Base-by-base conservation (phyloP, 495 filamentous ascomycete genomes). In the Xanthoparmelia taractica region DNA sequence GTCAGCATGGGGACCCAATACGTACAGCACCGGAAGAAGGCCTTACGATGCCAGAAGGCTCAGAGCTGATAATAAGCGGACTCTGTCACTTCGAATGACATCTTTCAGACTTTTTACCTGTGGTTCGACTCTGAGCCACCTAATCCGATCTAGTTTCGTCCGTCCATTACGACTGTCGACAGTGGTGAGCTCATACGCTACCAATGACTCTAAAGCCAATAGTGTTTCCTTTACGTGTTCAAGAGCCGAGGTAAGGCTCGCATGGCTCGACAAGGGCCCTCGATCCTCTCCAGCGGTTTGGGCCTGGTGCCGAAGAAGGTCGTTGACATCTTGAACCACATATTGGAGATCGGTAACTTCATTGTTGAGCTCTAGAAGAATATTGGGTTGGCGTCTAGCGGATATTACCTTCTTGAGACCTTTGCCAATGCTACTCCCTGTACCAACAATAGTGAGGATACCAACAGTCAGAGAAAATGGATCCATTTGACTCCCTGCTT, bases 101-200 rank as follows among this genome's bases (percentile, higher is more conserved):
- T 65, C 58, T 40, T 33, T 65, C 7, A 65, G 20, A 2, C 25
- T 56, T 37, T 40, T 25, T 13, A 60, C 43, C 12, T 48, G 17
- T 27, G n/a, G 3, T 29, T 61, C 58, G 20, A 34, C 20, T 36
- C 52, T 37, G 8, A 65, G 31, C 61, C 61, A 67, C 29, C 18
- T 23, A 10, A 41, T 64, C 29, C 59, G 41, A 47, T 67, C 52
- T 7, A 67, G 31, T 40, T 52, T 57, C 11, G 52, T 23, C 5
- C 33, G 18, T 23, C 37, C 36, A 45, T n/a, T 36, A 27, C 23
- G 25, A 27, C 45, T 43, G 1, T 31, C 40, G 4, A 54, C 25
- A 0, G 33, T 65, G 25, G 62, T 65, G 40, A 67, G 58, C 20
- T 61, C 37, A 27, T 67, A 67, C 11, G 61, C 57, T 17, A 67